Conservation (phyloP, 495 filamentous ascomycete species). For the Corynascus novoguineensis region DNA sequence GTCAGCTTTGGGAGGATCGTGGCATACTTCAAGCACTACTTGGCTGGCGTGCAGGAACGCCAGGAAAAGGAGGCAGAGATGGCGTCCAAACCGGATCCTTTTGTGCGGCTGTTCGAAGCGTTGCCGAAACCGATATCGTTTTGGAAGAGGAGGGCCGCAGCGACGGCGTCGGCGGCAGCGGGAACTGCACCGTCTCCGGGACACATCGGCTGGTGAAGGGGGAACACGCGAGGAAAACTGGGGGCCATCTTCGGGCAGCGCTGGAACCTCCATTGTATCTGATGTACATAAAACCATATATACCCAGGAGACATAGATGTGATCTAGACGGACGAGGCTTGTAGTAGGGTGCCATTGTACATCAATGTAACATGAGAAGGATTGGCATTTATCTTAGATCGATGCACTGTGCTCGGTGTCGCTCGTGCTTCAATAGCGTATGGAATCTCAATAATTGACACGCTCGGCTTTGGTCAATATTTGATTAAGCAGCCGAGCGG, state of each 20-base stretch:
- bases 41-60: background rate
- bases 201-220: background rate
- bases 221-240: no score
- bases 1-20: background rate
- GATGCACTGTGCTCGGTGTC: no score
- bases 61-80: background rate
- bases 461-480: no score
- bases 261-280: no score
- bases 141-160: background rate
- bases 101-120: background rate
- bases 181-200: background rate
- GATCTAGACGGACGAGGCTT: background rate
- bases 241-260: no score
- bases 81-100: background rate
- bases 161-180: background rate
- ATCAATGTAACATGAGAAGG: background rate
- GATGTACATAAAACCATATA: background rate
- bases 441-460: no score
- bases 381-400: no score
- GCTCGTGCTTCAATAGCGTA: no score
- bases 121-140: background rate
- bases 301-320: constrained; percentile 2
- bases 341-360: background rate
- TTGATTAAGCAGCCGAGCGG: no score
- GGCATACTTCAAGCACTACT: background rate